phyloP scores from a whole-genome alignment of 2,329 filamentous ascomycete species.

The Colletotrichum chlorophyti region DNA sequence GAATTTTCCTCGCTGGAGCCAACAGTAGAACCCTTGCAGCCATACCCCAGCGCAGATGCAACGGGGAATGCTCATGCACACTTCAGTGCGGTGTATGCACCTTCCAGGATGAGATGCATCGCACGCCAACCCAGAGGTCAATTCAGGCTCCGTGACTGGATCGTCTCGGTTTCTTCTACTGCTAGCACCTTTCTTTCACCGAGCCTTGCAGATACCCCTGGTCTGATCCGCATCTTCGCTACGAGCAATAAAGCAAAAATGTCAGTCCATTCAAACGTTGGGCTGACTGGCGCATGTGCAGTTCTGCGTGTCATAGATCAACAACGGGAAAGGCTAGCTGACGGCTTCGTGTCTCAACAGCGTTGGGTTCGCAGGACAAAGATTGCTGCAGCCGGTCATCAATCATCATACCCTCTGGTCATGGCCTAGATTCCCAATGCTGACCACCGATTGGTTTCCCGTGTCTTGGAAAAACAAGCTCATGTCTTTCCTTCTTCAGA shows the following conservation, averaged over 20 bases:
- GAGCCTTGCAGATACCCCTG: slow-evolving; percentile 21
- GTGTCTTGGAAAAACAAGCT: background rate
- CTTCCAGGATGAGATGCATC: slow-evolving; percentile 14
- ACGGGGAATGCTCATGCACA: slow-evolving; percentile 6
- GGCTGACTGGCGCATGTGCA: background rate
- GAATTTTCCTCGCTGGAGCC: background rate
- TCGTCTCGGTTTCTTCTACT: slow-evolving; percentile 9
- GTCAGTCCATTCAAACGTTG: background rate
- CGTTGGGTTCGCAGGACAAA: background rate
- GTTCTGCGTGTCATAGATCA: background rate
- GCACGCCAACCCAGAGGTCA: background rate
- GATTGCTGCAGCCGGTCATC: slow-evolving; percentile 3
- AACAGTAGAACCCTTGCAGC: background rate
- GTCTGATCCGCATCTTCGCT: slow-evolving; percentile 1
- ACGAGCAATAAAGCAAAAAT: slow-evolving; percentile 1
- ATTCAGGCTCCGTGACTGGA: slow-evolving; percentile 2
- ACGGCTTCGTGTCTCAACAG: slow-evolving; percentile 1
- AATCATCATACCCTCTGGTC: background rate
- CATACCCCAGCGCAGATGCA: slow-evolving; percentile 1
- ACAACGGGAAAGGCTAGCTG: background rate
- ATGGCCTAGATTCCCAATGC: background rate
- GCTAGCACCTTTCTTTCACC: slow-evolving; percentile 16
- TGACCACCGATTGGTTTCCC: background rate
- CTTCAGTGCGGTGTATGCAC: slow-evolving; percentile 6
- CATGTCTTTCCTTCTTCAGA: background rate